phyloP scores from a whole-genome alignment of 2,329 filamentous ascomycete genomes.

The Trichoderma pleuroti region DNA sequence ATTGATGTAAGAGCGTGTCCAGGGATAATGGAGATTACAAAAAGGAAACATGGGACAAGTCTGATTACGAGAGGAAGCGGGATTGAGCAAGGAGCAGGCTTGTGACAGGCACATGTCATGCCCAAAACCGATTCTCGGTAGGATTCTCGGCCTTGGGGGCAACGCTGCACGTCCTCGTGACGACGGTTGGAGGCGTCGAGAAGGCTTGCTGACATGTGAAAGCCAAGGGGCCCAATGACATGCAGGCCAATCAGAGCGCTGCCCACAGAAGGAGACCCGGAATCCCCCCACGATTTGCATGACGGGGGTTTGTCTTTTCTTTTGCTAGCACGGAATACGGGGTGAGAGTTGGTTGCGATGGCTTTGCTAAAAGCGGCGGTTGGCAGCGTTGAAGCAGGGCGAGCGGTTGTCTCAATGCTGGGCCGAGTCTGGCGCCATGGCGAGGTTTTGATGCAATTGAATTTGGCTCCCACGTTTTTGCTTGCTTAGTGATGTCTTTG shows the following conservation, averaged over 20 bases:
- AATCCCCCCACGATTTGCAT: slow-evolving; percentile 4
- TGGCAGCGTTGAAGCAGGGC: not conserved
- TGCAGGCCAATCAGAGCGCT: slow-evolving; percentile 8
- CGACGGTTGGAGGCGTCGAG: not conserved
- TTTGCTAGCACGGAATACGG: not conserved
- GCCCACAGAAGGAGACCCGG: slow-evolving; percentile 9
- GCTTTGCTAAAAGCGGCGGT: not conserved
- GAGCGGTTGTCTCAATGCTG: not conserved
- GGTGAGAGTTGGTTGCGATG: not conserved
- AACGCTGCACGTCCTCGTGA: slow-evolving; percentile 12
- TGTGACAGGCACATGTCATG: slow-evolving; percentile 16
- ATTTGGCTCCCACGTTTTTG: not conserved
- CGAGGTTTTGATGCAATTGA: not conserved
- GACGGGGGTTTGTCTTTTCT: not conserved
- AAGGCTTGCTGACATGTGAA: slow-evolving; percentile 18
- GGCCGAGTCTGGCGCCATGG: not conserved
- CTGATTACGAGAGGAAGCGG: not conserved
- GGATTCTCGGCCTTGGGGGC: slow-evolving; percentile 4
- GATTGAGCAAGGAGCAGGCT: not conserved
- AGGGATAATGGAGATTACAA: not conserved
- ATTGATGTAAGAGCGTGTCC: not conserved
- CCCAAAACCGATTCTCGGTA: slow-evolving; percentile 1
- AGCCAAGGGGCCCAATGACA: not conserved
- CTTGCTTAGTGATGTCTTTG: not conserved
- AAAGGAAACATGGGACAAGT: not conserved